Conservation (phyloP, 163 green algal genomes). For the Volvox carteri region DNA sequence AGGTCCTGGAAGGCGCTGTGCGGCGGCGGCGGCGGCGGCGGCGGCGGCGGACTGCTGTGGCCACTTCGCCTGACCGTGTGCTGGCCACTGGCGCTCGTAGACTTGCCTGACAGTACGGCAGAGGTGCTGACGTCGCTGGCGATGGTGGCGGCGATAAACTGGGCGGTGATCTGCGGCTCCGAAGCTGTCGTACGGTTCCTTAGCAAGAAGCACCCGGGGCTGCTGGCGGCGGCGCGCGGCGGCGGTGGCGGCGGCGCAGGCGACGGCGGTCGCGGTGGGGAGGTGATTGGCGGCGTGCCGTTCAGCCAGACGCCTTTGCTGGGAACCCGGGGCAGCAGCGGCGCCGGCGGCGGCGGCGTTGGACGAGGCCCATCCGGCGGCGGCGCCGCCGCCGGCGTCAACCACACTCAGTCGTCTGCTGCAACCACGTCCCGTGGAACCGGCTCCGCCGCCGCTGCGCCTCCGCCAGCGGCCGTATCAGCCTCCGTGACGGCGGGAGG, state of each 20-base stretch:
- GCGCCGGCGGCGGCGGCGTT: not conserved
- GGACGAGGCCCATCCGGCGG: not conserved
- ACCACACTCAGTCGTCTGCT: not conserved
- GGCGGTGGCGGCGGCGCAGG: not conserved
- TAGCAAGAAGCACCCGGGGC: not conserved
- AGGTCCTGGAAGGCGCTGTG: constrained; percentile 46
- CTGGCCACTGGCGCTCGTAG: constrained; percentile 59
- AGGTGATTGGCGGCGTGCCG: constrained; percentile 14
- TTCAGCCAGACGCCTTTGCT: constrained; percentile 12
- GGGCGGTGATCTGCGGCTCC: constrained; percentile 32
- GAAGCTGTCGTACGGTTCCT: constrained; percentile 25
- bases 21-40: not conserved
- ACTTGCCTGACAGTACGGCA: constrained; percentile 58
- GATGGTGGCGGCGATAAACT: constrained; percentile 63
- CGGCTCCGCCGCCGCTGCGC: not conserved
- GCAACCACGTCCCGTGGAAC: not conserved
- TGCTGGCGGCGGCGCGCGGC: not conserved
- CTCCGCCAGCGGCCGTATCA: not conserved
- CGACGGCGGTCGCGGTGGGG: not conserved
- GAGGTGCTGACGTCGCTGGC: constrained; percentile 63
- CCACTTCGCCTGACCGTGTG: constrained; percentile 43
- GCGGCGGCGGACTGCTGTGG: constrained; percentile 20
- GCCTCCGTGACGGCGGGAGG: not conserved
- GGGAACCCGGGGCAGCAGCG: not conserved
- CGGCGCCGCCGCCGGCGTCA: not conserved